phyloP scores from a whole-genome alignment of 176 grass and related monocot species.

The Melocanna baccifera region DNA sequence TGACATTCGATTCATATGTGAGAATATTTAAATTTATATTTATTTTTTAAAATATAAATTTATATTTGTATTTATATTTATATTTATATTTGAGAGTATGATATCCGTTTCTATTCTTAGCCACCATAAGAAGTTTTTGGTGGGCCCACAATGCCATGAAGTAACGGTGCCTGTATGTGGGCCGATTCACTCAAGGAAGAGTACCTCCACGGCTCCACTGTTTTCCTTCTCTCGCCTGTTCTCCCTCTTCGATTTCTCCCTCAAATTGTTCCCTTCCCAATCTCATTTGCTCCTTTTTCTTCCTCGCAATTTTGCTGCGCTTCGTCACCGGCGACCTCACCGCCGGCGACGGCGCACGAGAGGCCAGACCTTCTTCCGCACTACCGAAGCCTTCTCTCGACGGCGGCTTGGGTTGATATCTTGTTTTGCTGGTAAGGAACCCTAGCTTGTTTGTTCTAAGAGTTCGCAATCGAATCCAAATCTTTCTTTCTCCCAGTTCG shows the following conservation, averaged over 20 bases:
- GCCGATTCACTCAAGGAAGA: too few relatives aligned
- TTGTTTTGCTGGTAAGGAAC: neutral
- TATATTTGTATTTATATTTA: too few relatives aligned
- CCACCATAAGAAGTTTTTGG: too few relatives aligned
- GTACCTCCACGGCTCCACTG: too few relatives aligned
- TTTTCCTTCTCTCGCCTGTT: neutral
- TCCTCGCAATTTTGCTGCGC: neutral
- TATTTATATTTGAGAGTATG: too few relatives aligned
- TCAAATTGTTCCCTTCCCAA: neutral
- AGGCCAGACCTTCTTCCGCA: neutral
- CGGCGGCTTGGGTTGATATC: neutral
- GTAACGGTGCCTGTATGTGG: too few relatives aligned
- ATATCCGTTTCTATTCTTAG: too few relatives aligned
- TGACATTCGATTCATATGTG: too few relatives aligned
- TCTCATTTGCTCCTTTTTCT: neutral
- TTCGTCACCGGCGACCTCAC: neutral
- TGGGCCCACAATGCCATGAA: too few relatives aligned
- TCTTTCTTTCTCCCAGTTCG: neutral
- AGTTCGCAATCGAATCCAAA: neutral
- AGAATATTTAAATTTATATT: too few relatives aligned
- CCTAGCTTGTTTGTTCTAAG: neutral
- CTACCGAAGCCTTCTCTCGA: neutral
- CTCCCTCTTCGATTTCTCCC: neutral
- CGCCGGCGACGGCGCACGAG: neutral
- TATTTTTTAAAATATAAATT: too few relatives aligned